Evolutionary conservation across 352 stramenopile genomes (phyloP), one percentile per base, ranked within the genome.

Genomic region (Phytophthora melonis): DNA sequence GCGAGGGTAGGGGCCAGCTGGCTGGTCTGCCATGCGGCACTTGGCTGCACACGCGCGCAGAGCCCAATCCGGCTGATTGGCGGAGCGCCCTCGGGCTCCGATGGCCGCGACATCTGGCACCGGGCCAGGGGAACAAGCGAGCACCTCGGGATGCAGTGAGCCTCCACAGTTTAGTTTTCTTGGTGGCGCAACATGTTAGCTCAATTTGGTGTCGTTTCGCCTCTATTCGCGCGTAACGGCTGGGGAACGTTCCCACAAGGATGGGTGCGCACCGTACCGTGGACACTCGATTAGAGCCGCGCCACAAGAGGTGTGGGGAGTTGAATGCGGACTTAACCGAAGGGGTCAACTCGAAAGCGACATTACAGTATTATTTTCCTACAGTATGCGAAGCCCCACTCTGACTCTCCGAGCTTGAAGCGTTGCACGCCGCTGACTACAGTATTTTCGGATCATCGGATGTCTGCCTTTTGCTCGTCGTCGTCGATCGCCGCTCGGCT

Each of bases 331-430:
- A 73, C 64, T 54, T 76, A 41, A 0, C 3, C 18, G 70, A 66
- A 62, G n/a, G 50, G 43, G 23, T 56, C 30, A 41, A 5, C 34
- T 75, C 68, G 43, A 75, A 70, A 75, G 68, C 32, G 68, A 74
- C 68, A 70, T 14, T 8, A 10, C 4, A 5, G 10, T 41, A 14
- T 41, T 41, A 14, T 41, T 41, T 41, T 41, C 34, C 34, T 25
- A 25, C 23, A 25, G 23, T 70, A 74, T 74, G 61, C 67, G 67
- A 74, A 61, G 68, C 53, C 47, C 53, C 36, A 49, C 36, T 47
- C 56, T 75, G 68, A 66, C 68, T 75, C 63, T 58, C 18, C 19
- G 62, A 71, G 50, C 68, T 75, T 75, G 68, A 75, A 72, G 50
- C 68, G 68, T 72, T 70, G 68, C 68, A 63, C 63, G 47, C 47